A percentile compares a stretch with the other conserved stretches of the same genome.
Conservation (phyloP, 345 rosid genomes). For the Eucalyptus decipiens region DNA sequence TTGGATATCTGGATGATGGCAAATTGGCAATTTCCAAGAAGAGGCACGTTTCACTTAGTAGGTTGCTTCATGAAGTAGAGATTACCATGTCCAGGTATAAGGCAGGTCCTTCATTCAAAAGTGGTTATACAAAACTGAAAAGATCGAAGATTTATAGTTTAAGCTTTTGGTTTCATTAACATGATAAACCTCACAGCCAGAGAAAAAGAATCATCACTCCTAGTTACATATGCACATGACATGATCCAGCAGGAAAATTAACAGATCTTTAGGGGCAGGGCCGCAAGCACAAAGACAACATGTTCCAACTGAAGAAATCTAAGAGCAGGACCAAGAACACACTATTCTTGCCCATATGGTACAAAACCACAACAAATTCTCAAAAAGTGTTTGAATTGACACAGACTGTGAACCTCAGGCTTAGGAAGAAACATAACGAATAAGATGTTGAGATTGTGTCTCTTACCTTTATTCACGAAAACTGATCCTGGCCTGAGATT, state of each 20-base stretch:
- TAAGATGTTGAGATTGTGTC: background rate
- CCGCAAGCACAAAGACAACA: background rate
- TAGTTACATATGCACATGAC: background rate
- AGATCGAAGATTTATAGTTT: background rate
- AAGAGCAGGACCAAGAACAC: background rate
- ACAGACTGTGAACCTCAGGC: background rate
- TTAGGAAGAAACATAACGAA: background rate
- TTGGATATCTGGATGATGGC: background rate
- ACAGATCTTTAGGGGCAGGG: background rate
- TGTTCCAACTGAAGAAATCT: background rate
- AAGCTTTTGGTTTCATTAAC: background rate
- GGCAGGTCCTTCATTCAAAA: background rate
- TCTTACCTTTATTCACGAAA: constrained; percentile 60
- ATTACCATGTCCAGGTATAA: background rate
- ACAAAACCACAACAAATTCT: background rate
- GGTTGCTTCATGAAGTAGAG: background rate
- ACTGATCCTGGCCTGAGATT: constrained; percentile 83
- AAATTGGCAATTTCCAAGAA: background rate
- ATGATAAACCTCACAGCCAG: background rate
- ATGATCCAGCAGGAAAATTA: background rate
- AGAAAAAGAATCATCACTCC: background rate
- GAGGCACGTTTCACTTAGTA: background rate
- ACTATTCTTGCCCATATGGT: background rate
- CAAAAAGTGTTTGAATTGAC: background rate
- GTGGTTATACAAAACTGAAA: background rate